phyloP scores from a whole-genome alignment of 106 monocot genomes.

The Dendrobium nobile region DNA sequence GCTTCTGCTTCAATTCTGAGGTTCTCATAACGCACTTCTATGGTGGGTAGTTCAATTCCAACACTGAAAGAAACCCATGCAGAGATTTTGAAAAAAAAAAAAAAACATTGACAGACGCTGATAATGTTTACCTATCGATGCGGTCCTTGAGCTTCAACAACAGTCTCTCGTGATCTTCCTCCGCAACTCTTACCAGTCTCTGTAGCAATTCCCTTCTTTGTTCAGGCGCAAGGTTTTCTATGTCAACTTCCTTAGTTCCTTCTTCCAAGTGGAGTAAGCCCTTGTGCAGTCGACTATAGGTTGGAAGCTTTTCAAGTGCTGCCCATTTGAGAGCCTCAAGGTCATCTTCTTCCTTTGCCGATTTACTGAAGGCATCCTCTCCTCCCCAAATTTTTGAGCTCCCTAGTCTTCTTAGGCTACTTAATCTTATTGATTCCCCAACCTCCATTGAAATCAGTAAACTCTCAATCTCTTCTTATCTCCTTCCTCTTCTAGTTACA shows the following conservation, averaged over 20 bases:
- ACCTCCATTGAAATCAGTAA: constrained; percentile 9
- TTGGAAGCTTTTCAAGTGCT: constrained; percentile 54
- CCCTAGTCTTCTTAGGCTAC: constrained; percentile 16
- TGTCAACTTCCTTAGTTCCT: constrained; percentile 40
- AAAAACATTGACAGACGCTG: no score
- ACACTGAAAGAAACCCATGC: constrained; percentile 24
- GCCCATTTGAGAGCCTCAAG: constrained; percentile 61
- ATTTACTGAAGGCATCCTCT: constrained; percentile 23
- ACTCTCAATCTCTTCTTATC: background rate
- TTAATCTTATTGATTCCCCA: constrained; percentile 10
- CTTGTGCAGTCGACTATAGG: constrained; percentile 24
- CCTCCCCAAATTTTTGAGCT: constrained; percentile 18
- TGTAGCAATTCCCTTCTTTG: constrained; percentile 42
- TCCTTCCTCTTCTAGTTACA: background rate
- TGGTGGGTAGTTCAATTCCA: constrained; percentile 51
- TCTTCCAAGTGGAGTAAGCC: constrained; percentile 23
- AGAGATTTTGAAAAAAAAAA: background rate
- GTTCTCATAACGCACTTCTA: constrained; percentile 57
- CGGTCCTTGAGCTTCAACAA: constrained; percentile 61
- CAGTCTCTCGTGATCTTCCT: constrained; percentile 70
- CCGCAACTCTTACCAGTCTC: constrained; percentile 42
- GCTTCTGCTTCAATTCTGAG: constrained; percentile 36
- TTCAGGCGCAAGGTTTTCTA: constrained; percentile 24
- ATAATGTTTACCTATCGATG: constrained; percentile 38
- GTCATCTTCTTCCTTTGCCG: constrained; percentile 40